phyloP scores from a whole-genome alignment of 768 basidiomycete genomes.

The Dioszegia crocea region DNA sequence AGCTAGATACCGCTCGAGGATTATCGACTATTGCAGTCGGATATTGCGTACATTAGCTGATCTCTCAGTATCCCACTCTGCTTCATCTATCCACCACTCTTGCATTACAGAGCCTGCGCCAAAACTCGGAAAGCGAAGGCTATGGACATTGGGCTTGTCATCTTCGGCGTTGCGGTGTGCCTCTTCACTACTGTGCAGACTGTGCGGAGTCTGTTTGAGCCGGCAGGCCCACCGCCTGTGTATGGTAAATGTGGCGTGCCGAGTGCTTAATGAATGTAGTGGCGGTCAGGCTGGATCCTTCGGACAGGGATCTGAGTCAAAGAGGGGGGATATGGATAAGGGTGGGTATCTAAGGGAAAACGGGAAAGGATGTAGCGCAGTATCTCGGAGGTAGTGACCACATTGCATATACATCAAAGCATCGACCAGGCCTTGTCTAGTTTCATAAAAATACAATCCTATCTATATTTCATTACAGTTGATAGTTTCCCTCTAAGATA shows the following conservation, averaged over 20 bases:
- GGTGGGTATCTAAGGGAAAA: too few species aligned
- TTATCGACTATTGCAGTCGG: neutral
- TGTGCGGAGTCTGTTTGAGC: constrained; percentile 64
- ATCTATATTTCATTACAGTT: too few species aligned
- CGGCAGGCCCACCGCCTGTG: constrained; percentile 52
- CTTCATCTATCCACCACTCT: constrained; percentile 88
- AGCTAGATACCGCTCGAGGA: neutral
- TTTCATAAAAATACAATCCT: too few species aligned
- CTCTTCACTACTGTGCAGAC: constrained; percentile 79
- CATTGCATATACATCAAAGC: too few species aligned
- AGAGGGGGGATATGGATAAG: neutral
- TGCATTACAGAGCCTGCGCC: constrained; percentile 71
- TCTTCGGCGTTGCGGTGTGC: constrained; percentile 69
- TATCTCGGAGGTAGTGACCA: too few species aligned
- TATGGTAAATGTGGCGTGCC: constrained; percentile 48
- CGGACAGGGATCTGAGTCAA: neutral
- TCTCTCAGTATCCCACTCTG: constrained; percentile 75
- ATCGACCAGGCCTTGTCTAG: too few species aligned
- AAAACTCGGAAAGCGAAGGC: constrained; percentile 63
- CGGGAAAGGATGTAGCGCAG: too few species aligned
- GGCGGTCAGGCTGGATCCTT: neutral
- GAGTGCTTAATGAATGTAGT: neutral
- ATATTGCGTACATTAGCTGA: neutral
- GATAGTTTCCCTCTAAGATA: too few species aligned
- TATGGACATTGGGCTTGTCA: constrained; percentile 66